Conservation (phyloP, 805 yeast genomes). For the Kazachstania psychrophila region DNA sequence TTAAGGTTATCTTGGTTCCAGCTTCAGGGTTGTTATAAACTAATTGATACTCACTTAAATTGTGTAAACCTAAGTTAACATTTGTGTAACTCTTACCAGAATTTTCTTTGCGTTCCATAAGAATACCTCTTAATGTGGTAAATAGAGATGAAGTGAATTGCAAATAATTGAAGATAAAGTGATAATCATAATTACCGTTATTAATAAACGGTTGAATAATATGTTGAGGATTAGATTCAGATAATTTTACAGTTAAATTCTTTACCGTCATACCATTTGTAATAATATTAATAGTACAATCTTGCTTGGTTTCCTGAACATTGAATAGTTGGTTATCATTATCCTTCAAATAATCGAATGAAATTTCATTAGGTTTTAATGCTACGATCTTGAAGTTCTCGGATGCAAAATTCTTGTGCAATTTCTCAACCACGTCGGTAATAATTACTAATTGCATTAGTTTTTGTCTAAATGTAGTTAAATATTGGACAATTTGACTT, state of each 20-base stretch:
- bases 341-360: slow-evolving; percentile 27
- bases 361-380: slow-evolving; percentile 27
- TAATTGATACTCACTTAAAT: slow-evolving; percentile 25
- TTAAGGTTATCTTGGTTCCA: slow-evolving; percentile 22
- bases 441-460: slow-evolving; percentile 27
- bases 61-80: slow-evolving; percentile 23
- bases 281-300: slow-evolving; percentile 27
- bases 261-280: slow-evolving; percentile 24
- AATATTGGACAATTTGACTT: slow-evolving; percentile 20
- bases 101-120: slow-evolving; percentile 7
- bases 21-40: slow-evolving; percentile 20
- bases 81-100: slow-evolving; percentile 8
- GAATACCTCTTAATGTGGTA: slow-evolving; percentile 14
- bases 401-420: slow-evolving; percentile 28
- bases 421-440: slow-evolving; percentile 29
- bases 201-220: slow-evolving; percentile 28
- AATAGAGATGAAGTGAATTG: slow-evolving; percentile 29
- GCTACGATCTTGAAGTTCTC: slow-evolving; percentile 26
- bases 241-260: slow-evolving; percentile 23
- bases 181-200: slow-evolving; percentile 22
- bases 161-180: slow-evolving; percentile 28
- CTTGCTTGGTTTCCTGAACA: slow-evolving; percentile 14
- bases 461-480: slow-evolving; percentile 25
- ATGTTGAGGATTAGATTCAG: slow-evolving; percentile 28
- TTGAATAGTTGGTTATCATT: background rate